Conservation (phyloP, 2,329 filamentous ascomycete genomes). For the Pseudogymnoascus pannorum region DNA sequence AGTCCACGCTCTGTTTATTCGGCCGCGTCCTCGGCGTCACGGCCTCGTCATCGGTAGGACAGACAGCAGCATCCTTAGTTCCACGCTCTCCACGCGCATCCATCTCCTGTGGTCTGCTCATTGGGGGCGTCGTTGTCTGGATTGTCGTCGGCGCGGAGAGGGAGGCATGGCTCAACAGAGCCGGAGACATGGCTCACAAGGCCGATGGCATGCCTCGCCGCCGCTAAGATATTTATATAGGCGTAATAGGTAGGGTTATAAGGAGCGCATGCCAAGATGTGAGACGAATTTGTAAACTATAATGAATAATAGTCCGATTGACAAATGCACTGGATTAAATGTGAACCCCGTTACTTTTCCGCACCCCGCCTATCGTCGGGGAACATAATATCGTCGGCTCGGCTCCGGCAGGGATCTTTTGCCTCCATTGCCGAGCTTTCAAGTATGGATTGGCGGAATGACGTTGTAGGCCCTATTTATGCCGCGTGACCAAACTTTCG, state of each 20-base stretch:
- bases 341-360: not conserved
- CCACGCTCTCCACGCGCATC: constrained; percentile 21
- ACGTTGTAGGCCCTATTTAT: not conserved
- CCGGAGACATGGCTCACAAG: constrained; percentile 44
- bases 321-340: not conserved
- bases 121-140: constrained; percentile 43
- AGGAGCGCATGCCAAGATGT: constrained; percentile 15
- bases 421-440: not conserved
- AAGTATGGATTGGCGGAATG: not conserved
- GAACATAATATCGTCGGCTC: too few relatives aligned
- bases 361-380: not conserved
- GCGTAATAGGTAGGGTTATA: not conserved
- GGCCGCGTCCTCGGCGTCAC: constrained; percentile 39
- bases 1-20: constrained; percentile 71
- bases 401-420: not conserved
- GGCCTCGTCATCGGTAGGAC: constrained; percentile 45
- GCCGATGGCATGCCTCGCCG: constrained; percentile 47
- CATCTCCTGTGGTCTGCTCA: constrained; percentile 34
- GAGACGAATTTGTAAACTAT: not conserved
- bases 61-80: constrained; percentile 34
- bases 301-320: not conserved
- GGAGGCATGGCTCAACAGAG: constrained; percentile 50
- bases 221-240: constrained; percentile 14
- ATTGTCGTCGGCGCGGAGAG: constrained; percentile 33
- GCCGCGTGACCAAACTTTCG: too few relatives aligned